Conservation (phyloP, 148 eudicot genomes). For the Talinum fruticosum region DNA sequence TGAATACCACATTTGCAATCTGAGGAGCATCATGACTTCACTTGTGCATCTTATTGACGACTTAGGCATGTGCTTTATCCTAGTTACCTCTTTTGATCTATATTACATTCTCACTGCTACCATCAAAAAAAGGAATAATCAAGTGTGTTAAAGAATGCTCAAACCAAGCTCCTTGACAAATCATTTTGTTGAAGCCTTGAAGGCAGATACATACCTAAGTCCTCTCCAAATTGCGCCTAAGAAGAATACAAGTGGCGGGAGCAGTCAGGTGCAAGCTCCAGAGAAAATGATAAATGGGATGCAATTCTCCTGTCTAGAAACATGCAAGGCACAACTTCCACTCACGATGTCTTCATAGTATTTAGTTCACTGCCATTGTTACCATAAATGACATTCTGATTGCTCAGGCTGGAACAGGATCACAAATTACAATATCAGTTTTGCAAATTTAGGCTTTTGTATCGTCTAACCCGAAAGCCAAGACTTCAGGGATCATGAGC, state of each 20-base stretch:
- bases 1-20: neutral
- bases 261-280: constrained; percentile 5
- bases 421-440: neutral
- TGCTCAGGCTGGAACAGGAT: neutral
- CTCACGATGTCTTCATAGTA: neutral
- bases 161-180: neutral
- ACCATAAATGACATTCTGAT: neutral
- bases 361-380: neutral
- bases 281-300: neutral
- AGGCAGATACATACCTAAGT: neutral
- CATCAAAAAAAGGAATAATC: neutral
- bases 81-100: neutral
- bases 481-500: neutral
- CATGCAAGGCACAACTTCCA: neutral
- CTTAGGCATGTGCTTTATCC: neutral
- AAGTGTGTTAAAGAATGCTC: neutral
- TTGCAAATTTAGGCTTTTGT: neutral
- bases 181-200: neutral
- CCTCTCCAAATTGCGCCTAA: neutral
- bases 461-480: neutral
- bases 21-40: neutral
- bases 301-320: neutral
- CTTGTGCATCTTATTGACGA: neutral
- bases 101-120: constrained; percentile 2
- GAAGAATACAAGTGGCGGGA: neutral